Percentiles rank a stretch among this genome's conserved stretches.
phyloP scores from a whole-genome alignment of 176 grass and related monocot genomes.

The Oryza australiensis region DNA sequence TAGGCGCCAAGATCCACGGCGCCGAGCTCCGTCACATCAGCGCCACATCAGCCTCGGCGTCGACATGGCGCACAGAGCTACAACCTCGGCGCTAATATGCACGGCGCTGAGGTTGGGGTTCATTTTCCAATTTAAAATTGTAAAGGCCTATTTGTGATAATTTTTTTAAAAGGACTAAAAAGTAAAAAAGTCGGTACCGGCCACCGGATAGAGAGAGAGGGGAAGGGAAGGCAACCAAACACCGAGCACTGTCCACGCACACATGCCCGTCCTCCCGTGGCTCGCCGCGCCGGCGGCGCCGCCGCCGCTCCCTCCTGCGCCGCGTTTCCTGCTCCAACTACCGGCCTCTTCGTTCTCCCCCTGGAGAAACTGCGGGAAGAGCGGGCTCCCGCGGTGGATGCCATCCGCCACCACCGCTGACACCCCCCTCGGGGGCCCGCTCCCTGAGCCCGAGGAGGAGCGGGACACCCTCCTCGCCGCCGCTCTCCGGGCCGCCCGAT shows the following conservation, averaged over 20 bases:
- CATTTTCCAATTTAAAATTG: too few relatives aligned
- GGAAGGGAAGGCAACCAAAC: neutral
- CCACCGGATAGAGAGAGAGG: neutral
- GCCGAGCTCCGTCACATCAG: too few relatives aligned
- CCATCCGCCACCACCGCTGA: neutral
- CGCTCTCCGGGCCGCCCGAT: conserved; percentile 37
- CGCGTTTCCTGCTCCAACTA: too few relatives aligned
- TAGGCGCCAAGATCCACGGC: too few relatives aligned
- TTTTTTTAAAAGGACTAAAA: too few relatives aligned
- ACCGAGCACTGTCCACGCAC: neutral
- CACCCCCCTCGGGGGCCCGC: neutral
- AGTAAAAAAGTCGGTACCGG: too few relatives aligned
- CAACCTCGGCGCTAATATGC: too few relatives aligned
- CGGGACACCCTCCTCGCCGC: conserved; percentile 38
- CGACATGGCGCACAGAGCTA: too few relatives aligned
- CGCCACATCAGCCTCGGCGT: too few relatives aligned
- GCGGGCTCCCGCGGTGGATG: neutral
- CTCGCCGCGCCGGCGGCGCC: neutral
- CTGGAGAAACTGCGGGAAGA: neutral
- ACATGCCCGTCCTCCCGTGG: conserved; percentile 19
- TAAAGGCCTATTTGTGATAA: too few relatives aligned
- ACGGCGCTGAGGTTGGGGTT: too few relatives aligned
- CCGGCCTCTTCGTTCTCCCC: neutral
- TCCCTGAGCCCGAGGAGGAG: conserved; percentile 33
- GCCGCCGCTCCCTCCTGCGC: neutral